Evolutionary conservation across 306 rosid genomes (phyloP), one percentile per base, ranked within the genome.

Genomic region (Lablab purpureus): DNA sequence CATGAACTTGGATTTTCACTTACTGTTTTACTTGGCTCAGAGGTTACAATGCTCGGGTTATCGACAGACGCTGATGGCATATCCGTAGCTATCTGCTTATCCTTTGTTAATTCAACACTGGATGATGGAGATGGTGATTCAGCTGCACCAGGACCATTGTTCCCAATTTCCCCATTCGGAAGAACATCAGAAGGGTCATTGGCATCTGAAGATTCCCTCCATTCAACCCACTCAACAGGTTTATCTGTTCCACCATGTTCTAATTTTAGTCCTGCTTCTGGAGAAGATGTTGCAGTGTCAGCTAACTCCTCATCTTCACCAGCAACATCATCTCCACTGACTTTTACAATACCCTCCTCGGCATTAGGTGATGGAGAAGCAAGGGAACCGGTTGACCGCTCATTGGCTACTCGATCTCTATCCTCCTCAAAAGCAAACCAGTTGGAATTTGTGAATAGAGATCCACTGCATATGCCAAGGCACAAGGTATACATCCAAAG

Each of bases 351-450:
- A 73, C 67, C 80, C 69, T 82, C 98, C 81, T 78, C 92, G 6
- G 86, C 88, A 84, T 72, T 85, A 36, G 96, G 93, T 3, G 97
- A 88, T 15, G 97, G 90, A 78, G 98, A 91, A 76, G 91, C 84
- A 51, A 85, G 87, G 46, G 89, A 84, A 60, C 89, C 93, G 34
- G 87, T 87, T 78, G 97, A 86, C 46, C 88, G 91, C 58, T 96
- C 97, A 81, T 89, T 85, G 68, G 89, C 81, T 71, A 71, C 87
- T 68, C 75, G 82, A 52, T 90, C 90, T 76, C 85, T 85, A 43
- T 89, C 97, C 19, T 95, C 97, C 87, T 91, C 98, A 7, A 93
- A 96, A 55, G 98, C 98, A 75, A 96, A 93, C 99, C 99, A 93
- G 87, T 96, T 90, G 83, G 99, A 96, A 89, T 96, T 96, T 47